Percentiles rank a stretch among this genome's conserved stretches.
These are phyloP conservation scores for Kuraishia cidri DNA, from an alignment of 805 yeast species.

Conservation along the genomic window DNA sequence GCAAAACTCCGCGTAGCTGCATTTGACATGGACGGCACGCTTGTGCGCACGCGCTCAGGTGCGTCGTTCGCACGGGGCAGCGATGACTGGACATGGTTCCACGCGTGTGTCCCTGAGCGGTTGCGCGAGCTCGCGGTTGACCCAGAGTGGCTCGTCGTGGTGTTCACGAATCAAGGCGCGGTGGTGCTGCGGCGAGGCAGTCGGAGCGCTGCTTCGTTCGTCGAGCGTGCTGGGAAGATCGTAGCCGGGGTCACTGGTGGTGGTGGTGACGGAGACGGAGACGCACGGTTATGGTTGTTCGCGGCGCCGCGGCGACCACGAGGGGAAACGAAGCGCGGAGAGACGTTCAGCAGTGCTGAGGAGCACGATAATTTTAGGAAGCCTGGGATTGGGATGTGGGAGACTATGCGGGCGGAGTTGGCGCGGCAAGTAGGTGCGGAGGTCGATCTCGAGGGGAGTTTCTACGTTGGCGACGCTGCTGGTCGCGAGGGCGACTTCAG, in stretches of 20 bases:
- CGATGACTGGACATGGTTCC: conserved; percentile 67
- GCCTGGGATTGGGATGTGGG: conserved; percentile 77
- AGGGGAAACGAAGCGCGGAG: conserved; percentile 7
- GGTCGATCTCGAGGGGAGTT: conserved; percentile 34
- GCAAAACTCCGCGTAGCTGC: conserved; percentile 36
- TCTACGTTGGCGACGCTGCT: conserved; percentile 95
- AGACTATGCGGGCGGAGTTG: conserved; percentile 14
- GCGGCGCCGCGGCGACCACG: conserved; percentile 55
- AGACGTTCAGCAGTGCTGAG: conserved; percentile 16
- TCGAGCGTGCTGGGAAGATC: conserved; percentile 9
- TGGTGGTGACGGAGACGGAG: no score
- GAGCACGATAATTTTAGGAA: conserved; percentile 45
- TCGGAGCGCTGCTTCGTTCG: conserved; percentile 20
- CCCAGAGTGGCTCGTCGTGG: conserved; percentile 33
- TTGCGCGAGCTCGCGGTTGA: conserved; percentile 12
- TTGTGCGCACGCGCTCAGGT: conserved; percentile 60
- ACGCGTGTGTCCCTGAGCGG: conserved; percentile 13
- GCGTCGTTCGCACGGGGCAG: conserved; percentile 45
- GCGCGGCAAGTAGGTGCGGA: conserved; percentile 8
- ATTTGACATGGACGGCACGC: conserved; percentile 82
- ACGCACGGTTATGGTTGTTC: conserved; percentile 33
- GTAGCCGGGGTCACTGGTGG: not conserved
- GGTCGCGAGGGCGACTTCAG: conserved; percentile 76
- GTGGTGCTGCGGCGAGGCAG: conserved; percentile 30
- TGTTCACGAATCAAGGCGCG: conserved; percentile 85